phyloP scores from a whole-genome alignment of 1,139 yeast species.

The Groenewaldozyma auringiensis region DNA sequence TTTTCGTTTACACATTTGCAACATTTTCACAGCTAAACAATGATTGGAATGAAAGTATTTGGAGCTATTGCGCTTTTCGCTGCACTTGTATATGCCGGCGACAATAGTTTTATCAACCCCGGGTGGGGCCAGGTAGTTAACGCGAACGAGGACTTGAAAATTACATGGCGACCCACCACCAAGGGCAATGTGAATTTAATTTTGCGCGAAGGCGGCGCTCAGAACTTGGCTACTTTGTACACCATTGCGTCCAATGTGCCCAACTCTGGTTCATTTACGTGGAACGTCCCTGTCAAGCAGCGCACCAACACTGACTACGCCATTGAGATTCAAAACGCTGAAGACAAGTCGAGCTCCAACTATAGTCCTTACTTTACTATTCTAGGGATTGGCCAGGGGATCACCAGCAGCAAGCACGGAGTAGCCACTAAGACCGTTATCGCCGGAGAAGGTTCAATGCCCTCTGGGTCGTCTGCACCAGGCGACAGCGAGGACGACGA shows the following conservation, averaged over 20 bases:
- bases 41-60: conserved; percentile 14
- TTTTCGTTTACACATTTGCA: background rate
- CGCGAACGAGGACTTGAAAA: conserved; percentile 20
- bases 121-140: conserved; percentile 26
- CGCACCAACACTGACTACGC: conserved; percentile 27
- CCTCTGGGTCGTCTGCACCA: conserved; percentile 14
- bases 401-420: conserved; percentile 15
- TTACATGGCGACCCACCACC: conserved; percentile 27
- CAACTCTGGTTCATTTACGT: conserved; percentile 27
- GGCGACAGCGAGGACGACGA: conserved; percentile 18
- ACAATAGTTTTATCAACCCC: conserved; percentile 25
- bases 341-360: conserved; percentile 19
- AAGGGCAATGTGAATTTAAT: conserved; percentile 26
- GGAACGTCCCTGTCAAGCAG: conserved; percentile 24
- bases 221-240: conserved; percentile 19
- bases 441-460: conserved; percentile 11
- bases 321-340: conserved; percentile 29
- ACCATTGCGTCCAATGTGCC: conserved; percentile 25
- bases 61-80: conserved; percentile 18
- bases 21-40: conserved; percentile 8
- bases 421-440: background rate
- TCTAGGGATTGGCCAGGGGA: conserved; percentile 21
- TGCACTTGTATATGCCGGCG: conserved; percentile 24
- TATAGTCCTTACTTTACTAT: conserved; percentile 29
- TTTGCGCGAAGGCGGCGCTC: conserved; percentile 25